A percentile compares a stretch with the other conserved stretches of the same genome.
Evolutionary conservation across 441 rosid species (phyloP).

Genomic region (Mallotus repandus): DNA sequence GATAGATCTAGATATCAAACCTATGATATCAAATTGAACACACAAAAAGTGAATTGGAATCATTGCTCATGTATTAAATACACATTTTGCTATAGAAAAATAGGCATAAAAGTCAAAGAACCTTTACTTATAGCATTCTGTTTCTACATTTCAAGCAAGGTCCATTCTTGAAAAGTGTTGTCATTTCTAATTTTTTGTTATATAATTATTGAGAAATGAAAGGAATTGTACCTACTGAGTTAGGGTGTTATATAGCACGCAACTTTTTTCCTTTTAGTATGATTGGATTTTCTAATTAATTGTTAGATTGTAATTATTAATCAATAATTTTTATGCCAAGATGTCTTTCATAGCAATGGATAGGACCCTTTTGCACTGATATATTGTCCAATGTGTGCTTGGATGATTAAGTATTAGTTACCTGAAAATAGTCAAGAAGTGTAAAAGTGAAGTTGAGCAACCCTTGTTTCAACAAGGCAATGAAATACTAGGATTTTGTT

Average conservation of each 20-base stretch:
- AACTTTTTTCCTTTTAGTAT: not conserved
- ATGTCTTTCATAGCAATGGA: not conserved
- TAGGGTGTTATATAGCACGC: not conserved
- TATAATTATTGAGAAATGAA: not conserved
- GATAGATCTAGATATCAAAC: slow-evolving; percentile 2
- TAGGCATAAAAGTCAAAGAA: slow-evolving; percentile 30
- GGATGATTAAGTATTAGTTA: not conserved
- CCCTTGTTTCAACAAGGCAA: not conserved
- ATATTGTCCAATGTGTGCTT: not conserved
- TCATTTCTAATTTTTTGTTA: not conserved
- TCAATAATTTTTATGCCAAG: slow-evolving; percentile 9
- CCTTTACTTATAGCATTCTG: slow-evolving; percentile 22
- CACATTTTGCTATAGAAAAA: not conserved
- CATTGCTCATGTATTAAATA: not conserved
- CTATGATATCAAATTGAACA: not conserved
- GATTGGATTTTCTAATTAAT: not conserved
- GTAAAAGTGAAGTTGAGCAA: not conserved
- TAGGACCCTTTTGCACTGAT: not conserved
- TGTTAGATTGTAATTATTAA: slow-evolving; percentile 13
- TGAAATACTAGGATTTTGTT: not conserved
- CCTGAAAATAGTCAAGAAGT: not conserved
- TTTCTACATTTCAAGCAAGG: slow-evolving; percentile 36
- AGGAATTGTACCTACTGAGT: not conserved
- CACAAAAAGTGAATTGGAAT: slow-evolving; percentile 26
- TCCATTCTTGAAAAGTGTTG: slow-evolving; percentile 10